A percentile compares a stretch with the other conserved stretches of the same genome.
phyloP scores from a whole-genome alignment of 1,284 basidiomycete genomes.

The Bjerkandera adusta region DNA sequence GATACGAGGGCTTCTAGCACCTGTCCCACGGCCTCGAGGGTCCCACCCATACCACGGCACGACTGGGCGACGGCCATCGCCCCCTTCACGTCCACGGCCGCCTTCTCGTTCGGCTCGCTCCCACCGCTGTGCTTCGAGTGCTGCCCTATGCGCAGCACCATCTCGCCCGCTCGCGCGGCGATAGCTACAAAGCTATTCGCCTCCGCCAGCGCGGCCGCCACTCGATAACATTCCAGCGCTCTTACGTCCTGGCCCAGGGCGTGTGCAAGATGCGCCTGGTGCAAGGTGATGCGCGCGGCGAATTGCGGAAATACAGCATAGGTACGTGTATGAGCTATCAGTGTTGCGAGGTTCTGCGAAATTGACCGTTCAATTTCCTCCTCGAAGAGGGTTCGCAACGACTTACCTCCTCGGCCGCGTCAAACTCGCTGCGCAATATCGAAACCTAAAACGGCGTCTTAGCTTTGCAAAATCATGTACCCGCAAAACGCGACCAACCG shows the following conservation, averaged over 20 bases:
- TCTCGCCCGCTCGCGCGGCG: constrained; percentile 58
- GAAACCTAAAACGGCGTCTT: constrained; percentile 41
- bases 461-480: not conserved
- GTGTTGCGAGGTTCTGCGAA: constrained; percentile 44
- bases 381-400: not conserved
- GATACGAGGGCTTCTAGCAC: constrained; percentile 53
- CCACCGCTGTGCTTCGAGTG: not conserved
- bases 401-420: constrained; percentile 48
- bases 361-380: not conserved
- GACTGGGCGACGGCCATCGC: constrained; percentile 37
- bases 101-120: constrained; percentile 27
- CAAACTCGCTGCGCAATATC: constrained; percentile 66
- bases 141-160: constrained; percentile 56
- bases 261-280: constrained; percentile 72
- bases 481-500: constrained; percentile 37
- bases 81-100: constrained; percentile 26
- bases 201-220: constrained; percentile 47
- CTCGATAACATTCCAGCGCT: constrained; percentile 59
- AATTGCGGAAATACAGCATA: constrained; percentile 53
- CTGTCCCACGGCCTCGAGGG: constrained; percentile 52
- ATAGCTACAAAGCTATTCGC: constrained; percentile 52
- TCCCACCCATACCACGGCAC: constrained; percentile 51
- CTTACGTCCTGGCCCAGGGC: constrained; percentile 44
- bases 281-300: constrained; percentile 59
- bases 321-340: constrained; percentile 63